A percentile compares a stretch with the other conserved stretches of the same genome.
phyloP scores from a whole-genome alignment of 805 yeast genomes.

The Lachancea quebecensis region DNA sequence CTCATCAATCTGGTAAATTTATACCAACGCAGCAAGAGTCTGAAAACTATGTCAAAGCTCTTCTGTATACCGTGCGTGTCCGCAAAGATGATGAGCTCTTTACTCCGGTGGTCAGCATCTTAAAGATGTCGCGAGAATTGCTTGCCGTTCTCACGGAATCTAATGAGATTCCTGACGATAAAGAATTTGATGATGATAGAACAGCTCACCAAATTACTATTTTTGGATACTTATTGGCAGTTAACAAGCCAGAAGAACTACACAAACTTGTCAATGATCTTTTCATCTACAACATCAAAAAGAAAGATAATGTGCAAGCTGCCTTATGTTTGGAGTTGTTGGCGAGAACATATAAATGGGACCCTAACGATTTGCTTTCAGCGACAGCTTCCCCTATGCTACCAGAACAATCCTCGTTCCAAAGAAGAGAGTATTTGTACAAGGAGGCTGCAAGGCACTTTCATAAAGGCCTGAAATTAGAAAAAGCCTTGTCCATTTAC shows the following conservation, averaged over 20 bases:
- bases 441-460: conserved; percentile 66
- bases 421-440: conserved; percentile 66
- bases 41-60: conserved; percentile 15
- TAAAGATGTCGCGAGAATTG: conserved; percentile 53
- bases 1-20: conserved; percentile 21
- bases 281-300: conserved; percentile 55
- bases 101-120: conserved; percentile 40
- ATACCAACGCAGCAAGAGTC: conserved; percentile 21
- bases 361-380: conserved; percentile 47
- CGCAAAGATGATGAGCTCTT: conserved; percentile 59
- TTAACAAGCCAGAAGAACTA: conserved; percentile 71
- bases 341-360: conserved; percentile 74
- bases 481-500: conserved; percentile 71
- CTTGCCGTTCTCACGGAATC: conserved; percentile 59
- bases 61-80: conserved; percentile 17
- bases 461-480: conserved; percentile 63
- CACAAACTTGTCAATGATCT: conserved; percentile 72
- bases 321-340: conserved; percentile 73
- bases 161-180: conserved; percentile 68
- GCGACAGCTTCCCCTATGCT: conserved; percentile 57
- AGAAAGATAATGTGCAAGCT: conserved; percentile 68
- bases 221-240: conserved; percentile 68
- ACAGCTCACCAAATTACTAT: conserved; percentile 72
- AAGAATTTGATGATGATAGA: conserved; percentile 82
- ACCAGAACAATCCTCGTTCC: conserved; percentile 76